phyloP scores from a whole-genome alignment of 768 basidiomycete species.

The Auriscalpium microsporum region DNA sequence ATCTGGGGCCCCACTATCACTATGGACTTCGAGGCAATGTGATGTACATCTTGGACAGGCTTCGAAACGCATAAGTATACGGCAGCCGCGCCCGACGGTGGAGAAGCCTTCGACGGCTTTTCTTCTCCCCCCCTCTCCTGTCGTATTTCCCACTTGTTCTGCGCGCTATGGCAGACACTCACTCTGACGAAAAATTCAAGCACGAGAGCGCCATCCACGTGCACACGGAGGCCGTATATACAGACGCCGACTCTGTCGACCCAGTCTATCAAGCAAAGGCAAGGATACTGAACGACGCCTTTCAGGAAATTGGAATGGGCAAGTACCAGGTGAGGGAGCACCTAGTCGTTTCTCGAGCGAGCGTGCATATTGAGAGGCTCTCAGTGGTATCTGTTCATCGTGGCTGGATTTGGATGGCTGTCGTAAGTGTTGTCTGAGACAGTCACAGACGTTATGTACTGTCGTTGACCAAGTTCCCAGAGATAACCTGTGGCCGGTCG shows the following conservation, averaged over 20 bases:
- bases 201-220: background rate
- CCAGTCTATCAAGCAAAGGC: constrained; percentile 45
- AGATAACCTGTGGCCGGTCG: constrained; percentile 68
- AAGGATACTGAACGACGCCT: constrained; percentile 34
- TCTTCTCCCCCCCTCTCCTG: background rate
- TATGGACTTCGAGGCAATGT: too few species aligned
- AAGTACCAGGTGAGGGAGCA: constrained; percentile 38
- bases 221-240: constrained; percentile 3
- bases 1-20: too few species aligned
- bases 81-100: too few species aligned
- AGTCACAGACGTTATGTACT: too few species aligned
- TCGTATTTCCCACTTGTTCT: background rate
- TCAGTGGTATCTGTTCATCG: constrained; percentile 55
- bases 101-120: background rate
- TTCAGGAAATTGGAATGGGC: constrained; percentile 51
- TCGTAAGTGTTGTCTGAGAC: constrained; percentile 36
- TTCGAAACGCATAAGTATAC: too few species aligned
- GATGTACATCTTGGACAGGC: too few species aligned
- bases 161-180: background rate
- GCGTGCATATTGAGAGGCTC: background rate
- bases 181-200: background rate
- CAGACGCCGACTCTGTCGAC: constrained; percentile 19
- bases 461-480: constrained; percentile 21
- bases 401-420: constrained; percentile 70
- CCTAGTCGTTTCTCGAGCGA: background rate